Base-by-base conservation (phyloP, 1,284 basidiomycete genomes). In the Apiotrichum brassicae region DNA sequence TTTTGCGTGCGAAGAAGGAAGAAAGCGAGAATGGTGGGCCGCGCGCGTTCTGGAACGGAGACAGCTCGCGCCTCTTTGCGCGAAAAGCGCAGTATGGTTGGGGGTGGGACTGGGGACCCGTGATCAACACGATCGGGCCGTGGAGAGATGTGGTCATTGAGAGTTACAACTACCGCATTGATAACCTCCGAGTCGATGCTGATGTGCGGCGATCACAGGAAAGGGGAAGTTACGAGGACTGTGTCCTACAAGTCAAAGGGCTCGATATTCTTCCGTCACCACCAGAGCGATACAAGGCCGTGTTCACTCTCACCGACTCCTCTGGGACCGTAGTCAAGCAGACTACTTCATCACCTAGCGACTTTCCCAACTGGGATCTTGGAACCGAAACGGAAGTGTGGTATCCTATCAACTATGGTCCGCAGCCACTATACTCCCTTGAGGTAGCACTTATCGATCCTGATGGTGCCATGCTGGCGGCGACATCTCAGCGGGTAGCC, bases 51-150 rank as follows among this genome's bases (percentile, higher is more conserved):
- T 72, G 68, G 89, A 93, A 93, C 63, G 90, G 90, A 6, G 87
- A 91, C 65, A 83, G 86, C 0, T 86, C 84, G 59, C 80, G 90
- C 35, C 75, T 92, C 22, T 86, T 92, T 64, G 84, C 91, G 37
- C 81, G 90, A 44, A 92, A 92, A 72, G 87, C 89, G 2, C 85
- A 88, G 65, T 93, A 90, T 76, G 86, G 59, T 16, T 72, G 68
- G 70, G 71, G 68, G 4, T 71, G 69, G 70, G 70, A 67, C 56
- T 71, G 70, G 89, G 89, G 86, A 48, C 76, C 74, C 4, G 58
- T 69, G 6, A 43, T 75, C 37, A 70, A 74, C 69, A 75, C 70
- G 9, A 62, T 61, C 32, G 74, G 72, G 18, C 71, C 68, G 6
- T 75, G 66, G 73, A 59, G 25, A 3, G 33, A 34, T 0, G 77